These are phyloP conservation scores for Musa troglodytarum DNA, from an alignment of 176 grass and related monocot species.

Conservation along the genomic window DNA sequence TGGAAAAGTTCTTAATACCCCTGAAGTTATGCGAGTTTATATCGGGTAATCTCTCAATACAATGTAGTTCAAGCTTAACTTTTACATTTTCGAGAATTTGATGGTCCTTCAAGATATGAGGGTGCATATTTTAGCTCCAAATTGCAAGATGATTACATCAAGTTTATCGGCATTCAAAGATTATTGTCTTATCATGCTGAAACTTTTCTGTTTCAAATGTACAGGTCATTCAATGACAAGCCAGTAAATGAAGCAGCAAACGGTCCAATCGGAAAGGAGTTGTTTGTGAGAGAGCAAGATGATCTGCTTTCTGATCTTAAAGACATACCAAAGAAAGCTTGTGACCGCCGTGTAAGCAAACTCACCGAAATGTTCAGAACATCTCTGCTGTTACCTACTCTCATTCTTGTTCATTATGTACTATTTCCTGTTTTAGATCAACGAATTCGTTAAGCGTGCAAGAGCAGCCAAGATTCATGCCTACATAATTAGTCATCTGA, in stretches of 20 bases:
- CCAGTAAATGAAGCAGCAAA: conserved; percentile 79
- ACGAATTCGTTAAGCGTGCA: conserved; percentile 77
- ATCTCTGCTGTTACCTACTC: neutral
- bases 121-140: no score
- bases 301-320: conserved; percentile 89
- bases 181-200: no score
- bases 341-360: conserved; percentile 65
- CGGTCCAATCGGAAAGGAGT: conserved; percentile 79
- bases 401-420: neutral
- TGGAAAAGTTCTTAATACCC: conserved; percentile 93
- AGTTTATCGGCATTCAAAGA: no score
- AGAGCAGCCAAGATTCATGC: conserved; percentile 59
- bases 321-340: conserved; percentile 98
- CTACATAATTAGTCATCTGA: conserved; percentile 65
- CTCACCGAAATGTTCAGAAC: neutral
- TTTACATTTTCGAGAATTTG: no score
- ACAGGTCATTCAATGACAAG: conserved; percentile 88
- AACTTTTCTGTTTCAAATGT: conserved; percentile 3
- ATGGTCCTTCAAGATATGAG: no score
- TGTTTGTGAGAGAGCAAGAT: conserved; percentile 93
- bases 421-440: conserved; percentile 35
- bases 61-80: no score
- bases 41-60: conserved; percentile 53
- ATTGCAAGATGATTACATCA: no score
- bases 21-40: conserved; percentile 80